Evolutionary conservation across 768 basidiomycete genomes (phyloP), one percentile per base, ranked within the genome.

Genomic region (Tylopilus vinaceipallidus): DNA sequence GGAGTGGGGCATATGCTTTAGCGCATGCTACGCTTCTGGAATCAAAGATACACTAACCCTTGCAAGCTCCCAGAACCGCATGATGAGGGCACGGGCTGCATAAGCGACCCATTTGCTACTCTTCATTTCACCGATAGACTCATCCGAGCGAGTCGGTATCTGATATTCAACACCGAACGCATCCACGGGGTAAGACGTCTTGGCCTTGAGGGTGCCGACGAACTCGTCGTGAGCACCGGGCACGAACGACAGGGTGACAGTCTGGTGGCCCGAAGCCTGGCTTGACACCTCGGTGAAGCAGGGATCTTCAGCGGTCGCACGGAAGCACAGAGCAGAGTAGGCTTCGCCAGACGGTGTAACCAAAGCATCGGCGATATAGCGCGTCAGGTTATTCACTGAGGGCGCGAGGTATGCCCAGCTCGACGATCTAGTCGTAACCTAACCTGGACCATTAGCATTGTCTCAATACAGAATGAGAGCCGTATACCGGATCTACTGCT

Each of bases 41-140:
- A 23, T 32, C 50, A 16, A 52, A 34, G 49, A 61, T 46, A 33
- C 55, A 71, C 71, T 59, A 35, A 84, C 83, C 82, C 88, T 91
- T 40, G 89, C 82, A 27, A 95, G 75, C 44, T 86, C 82, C 82
- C 86, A 95, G 76, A 95, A 94, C 12, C 93, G 81, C 45, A 86
- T 63, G 24, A 90, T 78, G 24, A 92, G 72, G 0, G 87, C 82
- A 24, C 84, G 75, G 8, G 79, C 79, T 2, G 95, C 95, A 57
- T 97, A 95, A 0, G 90, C 85, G 38, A 95, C 78, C 94, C 94
- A 98, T 51, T 83, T 87, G 34, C 86, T 81, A 49, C 83, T 86
- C 66, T 80, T 82, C 81, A 91, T 88, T 52, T 87, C 82, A 16
- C 78, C 80, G 42, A 90, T 82, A 10, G 80, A 71, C 59, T 60